Evolutionary conservation across 805 yeast species (phyloP).

Genomic region (Pichia insulana): DNA sequence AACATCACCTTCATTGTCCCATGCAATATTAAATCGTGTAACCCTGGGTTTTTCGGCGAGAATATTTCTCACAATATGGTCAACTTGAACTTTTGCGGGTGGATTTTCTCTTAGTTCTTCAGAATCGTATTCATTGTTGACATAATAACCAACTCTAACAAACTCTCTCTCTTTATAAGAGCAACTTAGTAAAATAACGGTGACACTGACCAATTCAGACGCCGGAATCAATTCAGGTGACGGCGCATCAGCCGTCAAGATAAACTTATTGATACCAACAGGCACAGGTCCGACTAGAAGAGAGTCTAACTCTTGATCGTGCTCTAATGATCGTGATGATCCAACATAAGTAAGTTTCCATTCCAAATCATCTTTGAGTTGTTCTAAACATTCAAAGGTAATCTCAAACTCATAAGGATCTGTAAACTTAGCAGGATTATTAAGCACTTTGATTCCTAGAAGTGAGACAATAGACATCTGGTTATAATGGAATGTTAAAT

Average conservation of each 20-base stretch:
- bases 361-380: slow-evolving; percentile 83
- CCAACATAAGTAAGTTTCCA: slow-evolving; percentile 98
- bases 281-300: slow-evolving; percentile 98
- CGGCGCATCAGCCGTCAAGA: slow-evolving; percentile 94
- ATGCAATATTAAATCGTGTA: slow-evolving; percentile 90
- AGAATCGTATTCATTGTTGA: slow-evolving; percentile 90
- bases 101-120: slow-evolving; percentile 93
- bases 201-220: slow-evolving; percentile 87
- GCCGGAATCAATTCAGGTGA: slow-evolving; percentile 94
- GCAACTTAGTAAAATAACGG: slow-evolving; percentile 88
- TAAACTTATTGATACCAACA: slow-evolving; percentile 89
- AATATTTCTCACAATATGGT: slow-evolving; percentile 87
- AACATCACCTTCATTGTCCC: slow-evolving; percentile 64
- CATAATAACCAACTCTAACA: slow-evolving; percentile 96
- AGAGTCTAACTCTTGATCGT: slow-evolving; percentile 94
- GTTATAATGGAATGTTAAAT: neutral
- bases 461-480: slow-evolving; percentile 88
- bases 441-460: slow-evolving; percentile 82
- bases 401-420: slow-evolving; percentile 95
- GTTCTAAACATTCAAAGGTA: slow-evolving; percentile 94
- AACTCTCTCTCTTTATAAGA: slow-evolving; percentile 90
- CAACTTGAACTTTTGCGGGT: slow-evolving; percentile 87
- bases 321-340: slow-evolving; percentile 85
- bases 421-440: slow-evolving; percentile 88
- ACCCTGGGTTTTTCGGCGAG: slow-evolving; percentile 97